These are phyloP conservation scores for Myriosclerotinia curreyana DNA, from an alignment of 2,329 filamentous ascomycete species.

Conservation along the genomic window DNA sequence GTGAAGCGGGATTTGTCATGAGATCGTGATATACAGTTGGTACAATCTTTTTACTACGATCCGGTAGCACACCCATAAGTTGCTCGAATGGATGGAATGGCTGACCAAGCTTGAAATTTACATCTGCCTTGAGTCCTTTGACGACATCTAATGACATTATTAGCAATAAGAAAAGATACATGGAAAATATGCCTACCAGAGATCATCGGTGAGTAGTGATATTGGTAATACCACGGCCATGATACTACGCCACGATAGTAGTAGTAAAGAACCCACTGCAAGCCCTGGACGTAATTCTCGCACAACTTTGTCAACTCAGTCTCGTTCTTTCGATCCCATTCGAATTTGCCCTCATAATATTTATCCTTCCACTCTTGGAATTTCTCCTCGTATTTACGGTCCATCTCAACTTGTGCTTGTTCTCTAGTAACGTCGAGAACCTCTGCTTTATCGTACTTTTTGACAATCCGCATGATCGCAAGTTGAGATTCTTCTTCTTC, in stretches of 20 bases:
- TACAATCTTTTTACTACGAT: conserved; percentile 96
- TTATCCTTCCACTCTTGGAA: conserved; percentile 92
- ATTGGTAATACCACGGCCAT: conserved; percentile 97
- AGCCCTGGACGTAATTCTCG: conserved; percentile 94
- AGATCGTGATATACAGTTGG: conserved; percentile 81
- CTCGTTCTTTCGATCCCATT: conserved; percentile 79
- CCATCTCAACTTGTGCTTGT: conserved; percentile 73
- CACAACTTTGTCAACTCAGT: conserved; percentile 77
- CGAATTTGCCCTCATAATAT: conserved; percentile 89
- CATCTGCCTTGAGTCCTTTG: conserved; percentile 79
- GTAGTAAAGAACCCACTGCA: conserved; percentile 98
- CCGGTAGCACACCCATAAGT: conserved; percentile 95
- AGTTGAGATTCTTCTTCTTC: conserved; percentile 79
- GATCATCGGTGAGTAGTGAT: conserved; percentile 97
- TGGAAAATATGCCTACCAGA: conserved; percentile 54
- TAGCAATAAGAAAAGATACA: conserved; percentile 29
- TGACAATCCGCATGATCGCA: conserved; percentile 81
- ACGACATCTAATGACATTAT: conserved; percentile 64
- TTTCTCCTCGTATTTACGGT: conserved; percentile 84
- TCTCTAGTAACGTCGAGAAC: conserved; percentile 76
- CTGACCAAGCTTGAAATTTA: conserved; percentile 90
- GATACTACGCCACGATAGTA: conserved; percentile 97
- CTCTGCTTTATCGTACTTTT: conserved; percentile 85
- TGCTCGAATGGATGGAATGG: conserved; percentile 95
- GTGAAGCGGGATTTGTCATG: conserved; percentile 87